These are phyloP conservation scores for Hyaloscypha hepaticicola DNA, from an alignment of 495 filamentous ascomycete genomes.

Conservation along the genomic window DNA sequence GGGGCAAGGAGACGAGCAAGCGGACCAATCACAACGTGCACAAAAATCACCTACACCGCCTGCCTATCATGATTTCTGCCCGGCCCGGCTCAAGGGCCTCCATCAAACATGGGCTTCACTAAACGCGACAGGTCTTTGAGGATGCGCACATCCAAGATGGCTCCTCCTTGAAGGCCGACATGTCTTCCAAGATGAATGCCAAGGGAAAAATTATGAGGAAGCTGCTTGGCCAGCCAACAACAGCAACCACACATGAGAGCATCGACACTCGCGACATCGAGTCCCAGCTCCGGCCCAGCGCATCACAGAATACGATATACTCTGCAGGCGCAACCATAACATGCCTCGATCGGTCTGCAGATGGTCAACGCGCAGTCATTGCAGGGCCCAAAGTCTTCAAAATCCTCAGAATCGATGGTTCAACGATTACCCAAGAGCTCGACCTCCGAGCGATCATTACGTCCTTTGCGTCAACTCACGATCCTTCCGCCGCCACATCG, in stretches of 20 bases:
- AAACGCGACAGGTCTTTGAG: not conserved
- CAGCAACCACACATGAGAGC: conserved; percentile 40
- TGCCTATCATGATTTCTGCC: not conserved
- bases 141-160: conserved; percentile 23
- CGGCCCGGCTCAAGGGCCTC: not conserved
- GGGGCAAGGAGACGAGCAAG: not conserved
- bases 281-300: conserved; percentile 54
- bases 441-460: conserved; percentile 78
- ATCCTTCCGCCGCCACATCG: conserved; percentile 48
- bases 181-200: conserved; percentile 31
- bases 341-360: conserved; percentile 75
- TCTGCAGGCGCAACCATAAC: conserved; percentile 69
- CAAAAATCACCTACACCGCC: not conserved
- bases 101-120: not conserved
- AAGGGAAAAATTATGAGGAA: conserved; percentile 53
- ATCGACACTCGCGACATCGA: conserved; percentile 14
- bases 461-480: conserved; percentile 63
- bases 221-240: conserved; percentile 46
- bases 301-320: conserved; percentile 72
- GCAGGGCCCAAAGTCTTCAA: conserved; percentile 83
- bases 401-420: conserved; percentile 70
- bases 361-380: conserved; percentile 73
- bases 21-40: not conserved
- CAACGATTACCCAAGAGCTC: conserved; percentile 69
- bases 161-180: conserved; percentile 14